Evolutionary conservation across 805 yeast genomes (phyloP).

Genomic region (Yueomyces sinensis): DNA sequence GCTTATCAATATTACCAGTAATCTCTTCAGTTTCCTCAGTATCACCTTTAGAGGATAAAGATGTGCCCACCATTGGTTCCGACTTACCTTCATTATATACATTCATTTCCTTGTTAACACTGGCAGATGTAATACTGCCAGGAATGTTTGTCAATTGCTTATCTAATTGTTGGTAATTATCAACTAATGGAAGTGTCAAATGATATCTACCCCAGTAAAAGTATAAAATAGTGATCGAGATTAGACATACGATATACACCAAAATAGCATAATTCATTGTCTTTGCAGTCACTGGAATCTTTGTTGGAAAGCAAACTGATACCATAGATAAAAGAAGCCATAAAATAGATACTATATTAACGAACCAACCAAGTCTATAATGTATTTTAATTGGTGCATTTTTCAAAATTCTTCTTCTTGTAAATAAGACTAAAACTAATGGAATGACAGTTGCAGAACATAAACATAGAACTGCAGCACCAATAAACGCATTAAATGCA

Average conservation of each 20-base stretch:
- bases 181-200: slow-evolving; percentile 49
- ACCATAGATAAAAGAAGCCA: slow-evolving; percentile 50
- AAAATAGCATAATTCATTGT: slow-evolving; percentile 44
- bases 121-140: not conserved
- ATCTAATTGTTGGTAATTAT: slow-evolving; percentile 1
- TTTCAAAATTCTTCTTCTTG: slow-evolving; percentile 45
- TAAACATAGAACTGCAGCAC: slow-evolving; percentile 64
- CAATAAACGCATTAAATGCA: slow-evolving; percentile 75
- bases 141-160: not conserved
- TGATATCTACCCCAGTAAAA: slow-evolving; percentile 46
- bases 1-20: no score
- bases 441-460: slow-evolving; percentile 72
- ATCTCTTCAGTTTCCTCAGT: no score
- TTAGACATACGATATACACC: slow-evolving; percentile 39
- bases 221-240: slow-evolving; percentile 37
- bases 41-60: no score
- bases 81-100: no score
- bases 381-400: slow-evolving; percentile 58
- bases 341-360: slow-evolving; percentile 42
- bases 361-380: slow-evolving; percentile 45
- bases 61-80: no score
- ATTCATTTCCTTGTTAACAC: not conserved
- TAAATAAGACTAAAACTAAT: slow-evolving; percentile 44
- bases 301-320: slow-evolving; percentile 60
- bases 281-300: slow-evolving; percentile 33